Percentiles rank a stretch among this genome's conserved stretches.
Evolutionary conservation across 306 rosid genomes (phyloP).

Genomic region (Alnus glutinosa): DNA sequence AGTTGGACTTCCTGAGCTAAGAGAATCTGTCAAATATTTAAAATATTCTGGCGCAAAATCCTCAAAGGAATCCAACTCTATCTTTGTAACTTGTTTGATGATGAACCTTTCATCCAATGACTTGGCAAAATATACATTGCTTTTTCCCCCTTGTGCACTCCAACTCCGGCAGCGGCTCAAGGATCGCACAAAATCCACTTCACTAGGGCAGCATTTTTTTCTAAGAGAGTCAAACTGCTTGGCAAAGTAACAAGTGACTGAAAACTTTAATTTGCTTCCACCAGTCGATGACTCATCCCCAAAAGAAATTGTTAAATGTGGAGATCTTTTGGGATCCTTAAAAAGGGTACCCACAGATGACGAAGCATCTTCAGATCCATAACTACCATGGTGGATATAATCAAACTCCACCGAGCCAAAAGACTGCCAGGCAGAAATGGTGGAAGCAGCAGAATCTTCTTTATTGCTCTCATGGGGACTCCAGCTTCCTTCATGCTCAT

Average conservation of each 20-base stretch:
- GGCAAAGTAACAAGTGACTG: slow-evolving; percentile 92
- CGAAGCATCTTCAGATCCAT: slow-evolving; percentile 80
- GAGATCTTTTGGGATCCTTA: slow-evolving; percentile 67
- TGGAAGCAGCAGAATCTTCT: slow-evolving; percentile 60
- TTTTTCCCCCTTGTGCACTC: slow-evolving; percentile 99
- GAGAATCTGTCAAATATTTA: slow-evolving; percentile 70
- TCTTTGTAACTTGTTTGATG: slow-evolving; percentile 87
- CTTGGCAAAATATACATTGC: slow-evolving; percentile 96
- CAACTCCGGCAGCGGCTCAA: slow-evolving; percentile 87
- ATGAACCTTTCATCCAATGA: slow-evolving; percentile 93
- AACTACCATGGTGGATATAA: slow-evolving; percentile 63
- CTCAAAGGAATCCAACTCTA: slow-evolving; percentile 89
- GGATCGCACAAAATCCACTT: slow-evolving; percentile 81
- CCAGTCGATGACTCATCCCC: slow-evolving; percentile 63
- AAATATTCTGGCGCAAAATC: slow-evolving; percentile 89
- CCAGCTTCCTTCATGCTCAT: slow-evolving; percentile 50
- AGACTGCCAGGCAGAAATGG: slow-evolving; percentile 75
- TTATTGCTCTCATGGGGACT: slow-evolving; percentile 40
- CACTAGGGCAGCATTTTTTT: slow-evolving; percentile 81
- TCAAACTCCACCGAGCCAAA: slow-evolving; percentile 71
- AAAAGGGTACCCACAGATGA: slow-evolving; percentile 62
- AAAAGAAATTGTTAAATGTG: slow-evolving; percentile 74
- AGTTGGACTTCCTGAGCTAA: slow-evolving; percentile 80
- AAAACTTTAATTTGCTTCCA: slow-evolving; percentile 78
- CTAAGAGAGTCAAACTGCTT: slow-evolving; percentile 85